phyloP scores from a whole-genome alignment of 2,329 filamentous ascomycete genomes.

The Xylariaceae sp. region DNA sequence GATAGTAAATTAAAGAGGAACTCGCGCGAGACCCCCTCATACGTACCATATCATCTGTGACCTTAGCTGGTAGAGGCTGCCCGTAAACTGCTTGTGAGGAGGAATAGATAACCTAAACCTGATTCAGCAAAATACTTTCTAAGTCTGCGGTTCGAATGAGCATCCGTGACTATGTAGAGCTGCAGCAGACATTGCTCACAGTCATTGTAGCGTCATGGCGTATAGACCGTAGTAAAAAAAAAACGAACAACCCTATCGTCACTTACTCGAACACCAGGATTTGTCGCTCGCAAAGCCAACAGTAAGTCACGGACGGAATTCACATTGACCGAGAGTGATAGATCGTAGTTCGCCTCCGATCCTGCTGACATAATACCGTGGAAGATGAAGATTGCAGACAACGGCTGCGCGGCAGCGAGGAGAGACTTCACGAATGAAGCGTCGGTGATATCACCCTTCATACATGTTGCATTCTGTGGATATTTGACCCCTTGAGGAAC shows the following conservation, averaged over 20 bases:
- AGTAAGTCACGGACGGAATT: constrained; percentile 54
- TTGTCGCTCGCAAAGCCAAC: constrained; percentile 42
- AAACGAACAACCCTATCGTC: no score
- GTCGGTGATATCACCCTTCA: constrained; percentile 47
- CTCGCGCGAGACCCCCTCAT: no score
- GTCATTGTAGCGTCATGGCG: no score
- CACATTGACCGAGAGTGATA: constrained; percentile 58
- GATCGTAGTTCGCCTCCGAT: constrained; percentile 57
- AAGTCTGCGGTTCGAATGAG: no score
- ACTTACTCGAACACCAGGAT: constrained; percentile 52
- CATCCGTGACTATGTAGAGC: no score
- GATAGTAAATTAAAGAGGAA: no score
- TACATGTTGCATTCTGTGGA: constrained; percentile 45
- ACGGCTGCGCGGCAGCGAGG: constrained; percentile 40
- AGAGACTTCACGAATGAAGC: constrained; percentile 35
- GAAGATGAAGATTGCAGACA: constrained; percentile 56
- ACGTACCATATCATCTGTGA: constrained; percentile 41
- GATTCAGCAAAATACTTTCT: no score
- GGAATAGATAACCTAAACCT: constrained; percentile 59
- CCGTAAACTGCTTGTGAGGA: constrained; percentile 63
- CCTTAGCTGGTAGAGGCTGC: constrained; percentile 48
- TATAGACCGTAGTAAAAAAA: no score
- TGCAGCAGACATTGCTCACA: no score
- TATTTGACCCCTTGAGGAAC: constrained; percentile 45
- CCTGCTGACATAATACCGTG: constrained; percentile 66